Evolutionary conservation across 129 eudicot genomes (phyloP).

Genomic region (Pulicaria dysenterica): DNA sequence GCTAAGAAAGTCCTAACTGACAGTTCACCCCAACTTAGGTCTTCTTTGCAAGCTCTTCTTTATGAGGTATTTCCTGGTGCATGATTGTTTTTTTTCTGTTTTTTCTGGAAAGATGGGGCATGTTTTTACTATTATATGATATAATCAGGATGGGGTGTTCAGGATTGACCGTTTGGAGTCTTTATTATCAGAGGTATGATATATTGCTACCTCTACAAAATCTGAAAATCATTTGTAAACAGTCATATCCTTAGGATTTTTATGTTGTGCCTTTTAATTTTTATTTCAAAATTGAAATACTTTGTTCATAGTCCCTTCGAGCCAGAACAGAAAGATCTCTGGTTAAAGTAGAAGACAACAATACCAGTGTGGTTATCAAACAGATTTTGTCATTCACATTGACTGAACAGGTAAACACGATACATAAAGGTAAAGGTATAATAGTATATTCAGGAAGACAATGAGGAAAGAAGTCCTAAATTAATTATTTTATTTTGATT

Average conservation of each 20-base stretch:
- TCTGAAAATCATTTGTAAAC: not conserved
- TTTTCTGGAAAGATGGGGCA: not conserved
- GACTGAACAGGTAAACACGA: constrained; percentile 65
- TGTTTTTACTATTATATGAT: constrained; percentile 16
- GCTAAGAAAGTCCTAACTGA: constrained; percentile 90
- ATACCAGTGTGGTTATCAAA: constrained; percentile 52
- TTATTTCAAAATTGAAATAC: constrained; percentile 31
- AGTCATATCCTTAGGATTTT: not conserved
- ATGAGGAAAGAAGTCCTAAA: constrained; percentile 2
- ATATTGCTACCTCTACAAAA: not conserved
- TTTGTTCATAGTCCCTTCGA: constrained; percentile 70
- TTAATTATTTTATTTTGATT: not conserved
- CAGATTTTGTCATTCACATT: constrained; percentile 75
- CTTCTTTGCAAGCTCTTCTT: constrained; percentile 81
- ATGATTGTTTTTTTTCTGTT: not conserved
- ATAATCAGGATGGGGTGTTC: constrained; percentile 81
- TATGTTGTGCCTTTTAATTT: not conserved
- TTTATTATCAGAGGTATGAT: constrained; percentile 74
- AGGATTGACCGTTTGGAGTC: constrained; percentile 94
- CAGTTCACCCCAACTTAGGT: constrained; percentile 78
- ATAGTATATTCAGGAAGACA: constrained; percentile 11
- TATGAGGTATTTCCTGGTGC: constrained; percentile 61
- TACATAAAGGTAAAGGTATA: not conserved
- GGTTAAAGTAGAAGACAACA: constrained; percentile 49
- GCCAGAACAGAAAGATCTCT: constrained; percentile 72